Conservation (phyloP, 805 yeast species). For the Candida vartiovaarae region DNA sequence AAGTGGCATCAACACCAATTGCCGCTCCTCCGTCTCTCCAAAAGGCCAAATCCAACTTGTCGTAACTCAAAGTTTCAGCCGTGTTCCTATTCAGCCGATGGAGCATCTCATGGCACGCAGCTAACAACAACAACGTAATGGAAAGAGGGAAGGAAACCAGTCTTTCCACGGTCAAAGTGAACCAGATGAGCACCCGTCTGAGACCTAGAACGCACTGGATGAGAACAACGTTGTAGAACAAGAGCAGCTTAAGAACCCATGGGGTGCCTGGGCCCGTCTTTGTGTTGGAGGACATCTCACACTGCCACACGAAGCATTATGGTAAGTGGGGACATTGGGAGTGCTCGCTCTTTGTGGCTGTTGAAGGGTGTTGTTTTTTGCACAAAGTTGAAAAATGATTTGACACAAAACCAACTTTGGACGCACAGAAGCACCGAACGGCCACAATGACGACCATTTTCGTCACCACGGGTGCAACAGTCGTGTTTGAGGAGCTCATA, state of each 20-base stretch:
- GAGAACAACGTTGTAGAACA: background rate
- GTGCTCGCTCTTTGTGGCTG: too few species aligned
- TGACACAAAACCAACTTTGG: background rate
- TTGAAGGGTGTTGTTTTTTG: too few species aligned
- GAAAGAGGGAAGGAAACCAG: constrained; percentile 5
- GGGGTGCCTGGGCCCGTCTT: too few species aligned
- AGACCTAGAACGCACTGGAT: background rate
- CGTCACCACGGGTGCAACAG: constrained; percentile 89
- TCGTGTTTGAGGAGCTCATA: constrained; percentile 61
- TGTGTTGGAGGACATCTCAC: too few species aligned
- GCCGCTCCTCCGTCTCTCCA: background rate
- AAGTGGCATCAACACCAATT: background rate
- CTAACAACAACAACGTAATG: constrained; percentile 1
- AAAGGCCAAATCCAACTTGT: background rate
- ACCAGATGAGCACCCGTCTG: constrained; percentile 6
- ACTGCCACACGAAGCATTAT: too few species aligned
- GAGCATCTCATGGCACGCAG: background rate
- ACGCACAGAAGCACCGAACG: background rate
- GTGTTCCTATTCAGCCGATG: background rate
- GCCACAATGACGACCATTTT: constrained; percentile 26
- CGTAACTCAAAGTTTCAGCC: background rate
- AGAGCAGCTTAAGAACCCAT: background rate
- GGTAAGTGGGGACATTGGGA: too few species aligned
- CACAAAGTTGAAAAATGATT: too few species aligned
- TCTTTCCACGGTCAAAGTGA: background rate